Evolutionary conservation across 2,329 filamentous ascomycete species (phyloP), one percentile per base, ranked within the genome.

Genomic region (Fonsecaea nubica): DNA sequence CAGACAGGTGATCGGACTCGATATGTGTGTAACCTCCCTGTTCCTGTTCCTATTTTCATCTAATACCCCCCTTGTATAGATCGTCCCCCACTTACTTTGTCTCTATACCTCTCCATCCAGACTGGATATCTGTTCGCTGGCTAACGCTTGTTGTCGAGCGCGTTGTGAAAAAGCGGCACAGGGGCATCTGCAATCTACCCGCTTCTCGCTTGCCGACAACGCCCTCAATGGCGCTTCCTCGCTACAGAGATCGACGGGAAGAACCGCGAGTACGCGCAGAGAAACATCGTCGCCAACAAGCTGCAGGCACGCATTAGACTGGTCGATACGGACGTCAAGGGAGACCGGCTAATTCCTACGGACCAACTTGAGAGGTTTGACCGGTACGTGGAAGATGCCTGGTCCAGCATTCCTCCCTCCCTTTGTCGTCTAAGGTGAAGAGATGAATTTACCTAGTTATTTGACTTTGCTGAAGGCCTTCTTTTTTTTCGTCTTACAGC

Each of bases 111-210:
- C 33, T 9, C 10, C n/a, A 8, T 13, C 13, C 13, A 7, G 15
- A 9, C 8, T 25, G 13, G 21, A 18, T 12, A 21, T 38, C 38
- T 10, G n/a, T 58, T 58, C 40, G 15, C n/a, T n/a, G 33, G n/a
- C 58, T 35, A 21, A 25, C 13, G 6, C 10, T 33, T 25, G 25
- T 35, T 55, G 0, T 13, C 33, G 5, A 15, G 30, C 13, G 52
- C 25, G 30, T 35, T 15, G 5, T 36, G 32, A 33, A 35, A 75
- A 58, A 87, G 86, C 68, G 95, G 95, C 48, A 96, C 93, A 0
- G 95, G 95, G 1, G 92, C 94, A 15, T 96, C 92, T 72, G 90
- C 90, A 73, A 96, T 99, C 72, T 99, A 98, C 75, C 90, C 93
- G 1, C 85, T 98, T 1, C 84, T 99, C 0, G 92, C 89, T 21